These are phyloP conservation scores for Petunia axillaris DNA, from an alignment of 257 asterid species.

Conservation along the genomic window DNA sequence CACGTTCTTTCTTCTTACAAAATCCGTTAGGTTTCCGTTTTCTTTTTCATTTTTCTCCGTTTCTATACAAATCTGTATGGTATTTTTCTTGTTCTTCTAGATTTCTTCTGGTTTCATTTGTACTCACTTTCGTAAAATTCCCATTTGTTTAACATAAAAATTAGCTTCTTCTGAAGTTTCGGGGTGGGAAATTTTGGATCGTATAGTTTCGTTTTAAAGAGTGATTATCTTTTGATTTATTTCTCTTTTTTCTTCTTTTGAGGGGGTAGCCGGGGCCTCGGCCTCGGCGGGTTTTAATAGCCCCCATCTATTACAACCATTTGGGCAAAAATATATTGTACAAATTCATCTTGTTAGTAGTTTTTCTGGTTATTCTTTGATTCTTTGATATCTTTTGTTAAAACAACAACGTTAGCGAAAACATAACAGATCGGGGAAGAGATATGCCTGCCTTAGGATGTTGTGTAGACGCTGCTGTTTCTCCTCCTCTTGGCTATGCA, in stretches of 20 bases:
- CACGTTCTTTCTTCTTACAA: constrained; percentile 32
- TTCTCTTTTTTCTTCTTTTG: constrained; percentile 81
- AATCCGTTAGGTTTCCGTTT: constrained; percentile 53
- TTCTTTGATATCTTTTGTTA: background rate
- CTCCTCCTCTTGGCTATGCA: constrained; percentile 63
- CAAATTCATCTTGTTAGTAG: constrained; percentile 9
- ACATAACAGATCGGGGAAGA: constrained; percentile 55
- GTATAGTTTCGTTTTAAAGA: constrained; percentile 49
- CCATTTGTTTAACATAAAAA: background rate
- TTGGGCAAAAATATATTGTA: constrained; percentile 6
- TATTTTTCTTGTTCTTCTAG: constrained; percentile 46
- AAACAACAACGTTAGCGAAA: background rate
- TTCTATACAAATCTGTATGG: constrained; percentile 58
- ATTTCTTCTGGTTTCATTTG: constrained; percentile 28
- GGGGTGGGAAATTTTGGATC: constrained; percentile 84
- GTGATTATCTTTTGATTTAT: constrained; percentile 65
- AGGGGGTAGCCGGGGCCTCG: constrained; percentile 99
- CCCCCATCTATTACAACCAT: constrained; percentile 84
- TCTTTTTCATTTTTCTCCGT: background rate
- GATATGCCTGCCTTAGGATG: constrained; percentile 86
- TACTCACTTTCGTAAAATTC: background rate
- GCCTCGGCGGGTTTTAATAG: constrained; percentile 99
- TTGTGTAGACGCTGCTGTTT: constrained; percentile 71
- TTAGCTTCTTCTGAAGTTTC: constrained; percentile 77
- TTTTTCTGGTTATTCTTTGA: constrained; percentile 29